phyloP scores from a whole-genome alignment of 768 basidiomycete genomes.

The Amanita jacksonii region DNA sequence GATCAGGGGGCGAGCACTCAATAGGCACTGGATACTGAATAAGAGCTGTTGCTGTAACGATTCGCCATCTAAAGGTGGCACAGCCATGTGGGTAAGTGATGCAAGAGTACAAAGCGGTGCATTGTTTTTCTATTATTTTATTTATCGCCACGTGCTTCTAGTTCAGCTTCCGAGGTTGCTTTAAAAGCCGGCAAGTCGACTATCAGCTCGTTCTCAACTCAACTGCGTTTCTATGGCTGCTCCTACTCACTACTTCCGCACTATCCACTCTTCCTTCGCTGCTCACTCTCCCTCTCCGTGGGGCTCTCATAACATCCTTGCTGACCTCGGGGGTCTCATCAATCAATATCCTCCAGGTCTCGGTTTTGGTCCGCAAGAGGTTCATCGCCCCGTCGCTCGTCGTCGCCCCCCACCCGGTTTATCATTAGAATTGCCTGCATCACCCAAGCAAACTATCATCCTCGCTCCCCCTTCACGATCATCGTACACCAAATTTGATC shows the following conservation, averaged over 20 bases:
- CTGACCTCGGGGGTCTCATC: conserved; percentile 15
- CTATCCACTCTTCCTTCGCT: conserved; percentile 31
- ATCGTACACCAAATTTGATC: conserved; percentile 23
- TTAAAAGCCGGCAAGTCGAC: conserved; percentile 1
- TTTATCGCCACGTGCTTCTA: conserved; percentile 4
- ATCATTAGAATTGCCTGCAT: conserved; percentile 10
- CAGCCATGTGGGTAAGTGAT: too few species aligned
- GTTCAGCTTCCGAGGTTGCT: not conserved
- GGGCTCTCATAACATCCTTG: conserved; percentile 15
- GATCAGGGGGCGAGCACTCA: too few species aligned
- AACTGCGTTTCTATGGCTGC: conserved; percentile 14
- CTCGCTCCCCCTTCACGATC: conserved; percentile 5
- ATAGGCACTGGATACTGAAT: too few species aligned
- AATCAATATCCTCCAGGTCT: conserved; percentile 17
- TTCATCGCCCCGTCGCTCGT: conserved; percentile 19
- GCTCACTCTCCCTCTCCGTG: conserved; percentile 17
- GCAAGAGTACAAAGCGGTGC: not conserved
- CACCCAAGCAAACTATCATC: conserved; percentile 3
- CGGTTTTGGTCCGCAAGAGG: conserved; percentile 8
- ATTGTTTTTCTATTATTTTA: not conserved
- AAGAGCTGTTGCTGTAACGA: too few species aligned
- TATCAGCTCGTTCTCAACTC: not conserved
- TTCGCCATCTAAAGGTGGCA: too few species aligned
- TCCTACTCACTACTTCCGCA: conserved; percentile 29
- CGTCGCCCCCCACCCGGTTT: conserved; percentile 18